These are phyloP conservation scores for Lophiotrema nucula DNA, from an alignment of 495 filamentous ascomycete species.

Conservation along the genomic window DNA sequence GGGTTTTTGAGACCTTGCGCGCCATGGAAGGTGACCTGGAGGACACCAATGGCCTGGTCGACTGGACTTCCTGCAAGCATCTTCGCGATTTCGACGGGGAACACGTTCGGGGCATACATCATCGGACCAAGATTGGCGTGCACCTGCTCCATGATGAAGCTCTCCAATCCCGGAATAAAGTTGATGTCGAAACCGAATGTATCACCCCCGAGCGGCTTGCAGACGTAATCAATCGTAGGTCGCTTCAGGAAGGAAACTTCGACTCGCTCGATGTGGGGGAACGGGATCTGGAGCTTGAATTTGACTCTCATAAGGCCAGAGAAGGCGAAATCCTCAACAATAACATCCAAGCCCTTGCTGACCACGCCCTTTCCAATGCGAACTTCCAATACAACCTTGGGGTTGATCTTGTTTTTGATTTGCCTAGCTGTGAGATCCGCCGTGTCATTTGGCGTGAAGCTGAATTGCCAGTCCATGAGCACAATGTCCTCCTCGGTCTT, in stretches of 20 bases:
- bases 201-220: conserved; percentile 95
- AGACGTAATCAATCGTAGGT: conserved; percentile 87
- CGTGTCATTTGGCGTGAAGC: conserved; percentile 93
- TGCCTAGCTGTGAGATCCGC: conserved; percentile 88
- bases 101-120: conserved; percentile 96
- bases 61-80: conserved; percentile 94
- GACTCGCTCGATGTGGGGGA: conserved; percentile 89
- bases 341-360: conserved; percentile 94
- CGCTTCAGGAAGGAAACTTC: conserved; percentile 82
- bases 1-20: conserved; percentile 90
- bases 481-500: conserved; percentile 93
- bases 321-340: conserved; percentile 97
- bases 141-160: conserved; percentile 93
- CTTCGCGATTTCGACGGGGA: conserved; percentile 97
- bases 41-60: conserved; percentile 91
- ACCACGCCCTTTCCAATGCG: conserved; percentile 90
- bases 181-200: conserved; percentile 97
- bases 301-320: conserved; percentile 93
- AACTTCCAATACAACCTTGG: conserved; percentile 92
- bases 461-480: conserved; percentile 99
- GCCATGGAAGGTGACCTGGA: conserved; percentile 87
- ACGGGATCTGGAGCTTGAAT: conserved; percentile 92
- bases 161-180: conserved; percentile 91
- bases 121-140: conserved; percentile 89
- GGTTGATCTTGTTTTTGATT: conserved; percentile 91